Base-by-base conservation (phyloP, 768 basidiomycete species). In the Mycena indigotica region DNA sequence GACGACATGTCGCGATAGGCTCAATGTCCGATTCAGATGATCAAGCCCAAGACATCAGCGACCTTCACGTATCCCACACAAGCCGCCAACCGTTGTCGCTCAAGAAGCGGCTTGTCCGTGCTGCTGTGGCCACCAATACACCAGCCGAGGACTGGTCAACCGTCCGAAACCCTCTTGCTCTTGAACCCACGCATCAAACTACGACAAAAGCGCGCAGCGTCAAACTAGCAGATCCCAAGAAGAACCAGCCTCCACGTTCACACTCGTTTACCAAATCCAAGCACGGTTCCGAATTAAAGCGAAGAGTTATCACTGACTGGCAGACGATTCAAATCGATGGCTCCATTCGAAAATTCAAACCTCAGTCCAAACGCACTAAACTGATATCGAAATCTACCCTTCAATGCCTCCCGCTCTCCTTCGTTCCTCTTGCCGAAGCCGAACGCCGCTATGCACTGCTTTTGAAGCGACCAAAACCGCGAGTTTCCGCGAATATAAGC, bases 151-250 rank as follows among this genome's bases (percentile, higher is more conserved):
- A 59, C 3, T 54, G 25, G 25, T 32, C 60, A 25, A 28, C 49
- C 3, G 51, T 52, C 15, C 16, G 35, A 13, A 26, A 46, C 21
- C 15, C 38, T 2, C 24, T 40, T 46, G n/a, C 15, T 6, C 46
- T 25, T 26, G 46, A 24, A 46, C 5, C 40, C 8, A 5, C 12
- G 57, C 12, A 58, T 51, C 25, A 51, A 48, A 24, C 52, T 52
- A 12, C 62, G 55, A 26, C 23, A 15, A 59, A 59, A 21, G 57
- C 46, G 10, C 50, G 57, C 40, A 52, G 49, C 35, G 51, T 53
- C 53, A 60, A 40, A 56, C 55, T 63, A 10, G 55, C 51, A n/a
- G 62, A 63, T 46, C 62, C 62, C 1, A 50, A 52, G 16, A 63
- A 63, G 35, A 38, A 45, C 5, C 26, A 50, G 23, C 40, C 48